A percentile compares a stretch with the other conserved stretches of the same genome.
These are phyloP conservation scores for Corynascus novoguineensis DNA, from an alignment of 495 filamentous ascomycete genomes.

Conservation along the genomic window DNA sequence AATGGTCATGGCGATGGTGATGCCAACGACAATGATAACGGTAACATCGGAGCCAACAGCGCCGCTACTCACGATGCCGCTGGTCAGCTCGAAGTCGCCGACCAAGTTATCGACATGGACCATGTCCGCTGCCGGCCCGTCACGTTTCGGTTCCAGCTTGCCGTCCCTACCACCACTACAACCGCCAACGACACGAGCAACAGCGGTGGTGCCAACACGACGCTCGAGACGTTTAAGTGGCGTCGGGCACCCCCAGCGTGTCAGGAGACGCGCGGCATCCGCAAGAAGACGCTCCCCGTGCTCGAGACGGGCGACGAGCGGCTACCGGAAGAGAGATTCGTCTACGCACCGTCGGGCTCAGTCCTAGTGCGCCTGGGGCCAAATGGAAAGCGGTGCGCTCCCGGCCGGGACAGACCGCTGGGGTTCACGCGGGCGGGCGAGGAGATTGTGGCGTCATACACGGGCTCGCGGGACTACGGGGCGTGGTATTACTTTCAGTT, in stretches of 20 bases:
- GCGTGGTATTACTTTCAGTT: conserved; percentile 16
- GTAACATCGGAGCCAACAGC: background rate
- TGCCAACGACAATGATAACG: background rate
- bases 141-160: background rate
- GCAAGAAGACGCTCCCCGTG: background rate
- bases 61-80: background rate
- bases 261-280: conserved; percentile 5
- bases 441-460: conserved; percentile 14
- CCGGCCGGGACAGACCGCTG: background rate
- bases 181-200: background rate
- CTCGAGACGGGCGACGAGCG: conserved; percentile 10
- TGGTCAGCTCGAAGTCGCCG: background rate
- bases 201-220: background rate
- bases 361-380: conserved; percentile 3
- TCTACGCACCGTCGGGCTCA: background rate
- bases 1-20: no score
- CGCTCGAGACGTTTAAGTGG: conserved; percentile 7
- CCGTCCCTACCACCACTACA: background rate
- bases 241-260: background rate
- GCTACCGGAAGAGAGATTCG: background rate
- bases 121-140: conserved; percentile 5
- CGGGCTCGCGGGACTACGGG: background rate
- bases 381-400: background rate
- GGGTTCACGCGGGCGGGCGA: conserved; percentile 6
- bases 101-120: background rate